Percentiles rank a stretch among this genome's conserved stretches.
phyloP scores from a whole-genome alignment of 169 alveolate species.

The Eimeria sp. region DNA sequence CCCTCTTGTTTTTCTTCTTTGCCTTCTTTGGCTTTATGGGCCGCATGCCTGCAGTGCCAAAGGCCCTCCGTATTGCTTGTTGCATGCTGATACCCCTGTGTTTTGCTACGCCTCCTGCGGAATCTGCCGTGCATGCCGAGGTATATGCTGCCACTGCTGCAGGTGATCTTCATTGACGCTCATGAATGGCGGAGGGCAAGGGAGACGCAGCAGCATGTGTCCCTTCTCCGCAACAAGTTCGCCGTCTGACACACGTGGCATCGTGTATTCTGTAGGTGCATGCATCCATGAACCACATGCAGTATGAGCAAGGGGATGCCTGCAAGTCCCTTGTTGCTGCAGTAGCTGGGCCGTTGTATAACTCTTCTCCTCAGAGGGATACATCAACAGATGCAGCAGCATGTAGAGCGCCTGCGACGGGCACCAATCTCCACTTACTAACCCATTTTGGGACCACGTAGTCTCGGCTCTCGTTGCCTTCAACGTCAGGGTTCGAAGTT shows the following conservation, averaged over 20 bases:
- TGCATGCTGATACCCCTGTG: background rate
- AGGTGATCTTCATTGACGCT: slow-evolving; percentile 19
- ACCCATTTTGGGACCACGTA: too few relatives aligned
- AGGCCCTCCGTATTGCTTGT: background rate
- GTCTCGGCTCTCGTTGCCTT: too few relatives aligned
- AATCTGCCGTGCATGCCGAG: background rate
- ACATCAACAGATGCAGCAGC: too few relatives aligned
- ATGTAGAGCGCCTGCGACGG: too few relatives aligned
- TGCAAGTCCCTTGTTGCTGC: too few relatives aligned
- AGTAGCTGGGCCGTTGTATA: too few relatives aligned
- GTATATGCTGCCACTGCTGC: background rate
- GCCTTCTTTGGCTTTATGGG: background rate
- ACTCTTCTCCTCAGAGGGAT: too few relatives aligned
- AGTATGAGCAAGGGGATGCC: too few relatives aligned
- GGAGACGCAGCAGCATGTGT: background rate
- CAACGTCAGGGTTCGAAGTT: too few relatives aligned
- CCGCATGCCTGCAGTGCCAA: background rate
- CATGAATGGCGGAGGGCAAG: slow-evolving; percentile 21
- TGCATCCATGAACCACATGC: too few relatives aligned
- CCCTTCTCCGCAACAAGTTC: slow-evolving; percentile 6
- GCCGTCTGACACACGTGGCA: background rate
- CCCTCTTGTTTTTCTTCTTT: background rate
- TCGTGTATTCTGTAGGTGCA: too few relatives aligned
- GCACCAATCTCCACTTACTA: too few relatives aligned
- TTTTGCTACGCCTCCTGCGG: background rate